Evolutionary conservation across 1,284 basidiomycete species (phyloP).

Genomic region (Fomitopsis palustris): DNA sequence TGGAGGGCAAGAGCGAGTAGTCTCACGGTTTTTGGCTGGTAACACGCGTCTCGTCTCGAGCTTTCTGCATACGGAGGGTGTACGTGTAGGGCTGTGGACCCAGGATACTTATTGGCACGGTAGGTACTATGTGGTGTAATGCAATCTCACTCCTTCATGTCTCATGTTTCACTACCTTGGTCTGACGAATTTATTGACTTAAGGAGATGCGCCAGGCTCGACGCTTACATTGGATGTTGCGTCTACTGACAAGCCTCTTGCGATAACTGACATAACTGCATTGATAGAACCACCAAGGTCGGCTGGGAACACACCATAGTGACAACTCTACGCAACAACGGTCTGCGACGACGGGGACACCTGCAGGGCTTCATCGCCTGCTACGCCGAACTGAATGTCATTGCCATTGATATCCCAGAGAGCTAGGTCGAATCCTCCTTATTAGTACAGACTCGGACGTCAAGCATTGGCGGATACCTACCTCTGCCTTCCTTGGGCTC

Average conservation of each 20-base stretch:
- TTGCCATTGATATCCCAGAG: neutral
- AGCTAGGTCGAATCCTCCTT: too few relatives aligned
- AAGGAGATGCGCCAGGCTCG: too few relatives aligned
- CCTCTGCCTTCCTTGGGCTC: too few relatives aligned
- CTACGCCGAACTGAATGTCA: neutral
- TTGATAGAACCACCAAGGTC: neutral
- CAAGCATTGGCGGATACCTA: too few relatives aligned
- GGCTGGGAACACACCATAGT: neutral
- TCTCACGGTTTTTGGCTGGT: too few relatives aligned
- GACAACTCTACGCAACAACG: neutral
- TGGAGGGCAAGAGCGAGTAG: slow-evolving; percentile 24
- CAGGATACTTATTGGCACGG: neutral
- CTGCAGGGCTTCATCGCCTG: neutral
- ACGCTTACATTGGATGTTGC: too few relatives aligned
- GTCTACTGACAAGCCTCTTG: too few relatives aligned
- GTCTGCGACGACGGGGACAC: neutral
- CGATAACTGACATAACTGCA: neutral
- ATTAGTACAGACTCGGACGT: too few relatives aligned
- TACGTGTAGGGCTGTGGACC: neutral
- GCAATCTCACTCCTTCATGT: neutral
- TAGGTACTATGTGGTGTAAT: slow-evolving; percentile 2
- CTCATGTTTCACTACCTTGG: neutral
- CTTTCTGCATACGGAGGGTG: neutral
- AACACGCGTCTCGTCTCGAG: neutral
- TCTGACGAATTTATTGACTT: too few relatives aligned